These are phyloP conservation scores for Orbilia brochopaga DNA, from an alignment of 2,329 filamentous ascomycete genomes.

Conservation along the genomic window DNA sequence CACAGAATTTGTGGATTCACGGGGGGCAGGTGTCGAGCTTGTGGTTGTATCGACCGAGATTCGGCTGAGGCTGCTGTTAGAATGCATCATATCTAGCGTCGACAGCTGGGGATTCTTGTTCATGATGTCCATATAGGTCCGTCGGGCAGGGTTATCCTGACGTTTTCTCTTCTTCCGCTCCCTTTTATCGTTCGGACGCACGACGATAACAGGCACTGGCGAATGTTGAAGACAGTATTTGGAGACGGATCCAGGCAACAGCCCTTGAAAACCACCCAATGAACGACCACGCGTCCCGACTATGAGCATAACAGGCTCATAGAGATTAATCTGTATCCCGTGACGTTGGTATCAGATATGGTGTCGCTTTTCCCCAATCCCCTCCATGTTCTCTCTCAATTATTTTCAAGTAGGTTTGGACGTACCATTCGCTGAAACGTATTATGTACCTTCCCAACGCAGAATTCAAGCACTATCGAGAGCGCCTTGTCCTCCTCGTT, in stretches of 20 bases:
- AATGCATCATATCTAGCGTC: constrained; percentile 51
- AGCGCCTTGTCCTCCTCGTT: constrained; percentile 84
- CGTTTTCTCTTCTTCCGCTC: constrained; percentile 89
- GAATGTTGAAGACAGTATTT: constrained; percentile 96
- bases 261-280: constrained; percentile 81
- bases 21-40: constrained; percentile 42
- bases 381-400: neutral
- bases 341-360: neutral
- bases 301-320: constrained; percentile 87
- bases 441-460: constrained; percentile 84
- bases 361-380: neutral
- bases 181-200: constrained; percentile 83
- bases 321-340: constrained; percentile 75
- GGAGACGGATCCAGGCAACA: constrained; percentile 86
- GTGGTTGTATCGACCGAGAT: constrained; percentile 37
- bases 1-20: constrained; percentile 40
- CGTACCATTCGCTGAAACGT: constrained; percentile 88
- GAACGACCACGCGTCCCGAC: constrained; percentile 87
- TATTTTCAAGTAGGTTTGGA: constrained; percentile 47
- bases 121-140: constrained; percentile 79
- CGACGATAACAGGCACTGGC: constrained; percentile 89
- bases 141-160: constrained; percentile 74
- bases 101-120: constrained; percentile 61
- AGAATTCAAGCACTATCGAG: constrained; percentile 82
- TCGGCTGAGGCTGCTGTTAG: constrained; percentile 36